Percentiles rank a stretch among this genome's conserved stretches.
phyloP scores from a whole-genome alignment of 495 filamentous ascomycete genomes.

The Trichoderma erinaceum region DNA sequence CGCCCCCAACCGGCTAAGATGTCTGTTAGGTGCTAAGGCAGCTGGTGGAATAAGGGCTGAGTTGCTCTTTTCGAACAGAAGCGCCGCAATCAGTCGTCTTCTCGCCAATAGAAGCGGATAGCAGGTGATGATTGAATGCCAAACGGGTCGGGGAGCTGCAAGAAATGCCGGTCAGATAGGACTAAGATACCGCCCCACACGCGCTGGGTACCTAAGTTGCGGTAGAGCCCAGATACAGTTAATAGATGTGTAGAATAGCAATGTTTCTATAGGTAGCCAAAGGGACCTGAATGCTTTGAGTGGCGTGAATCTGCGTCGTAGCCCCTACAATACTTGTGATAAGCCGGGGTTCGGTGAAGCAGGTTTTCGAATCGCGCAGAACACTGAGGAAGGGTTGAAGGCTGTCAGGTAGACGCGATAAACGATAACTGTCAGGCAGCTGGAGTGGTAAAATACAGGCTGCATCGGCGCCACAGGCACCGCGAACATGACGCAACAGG shows the following conservation, averaged over 20 bases:
- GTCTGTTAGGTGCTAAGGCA: neutral
- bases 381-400: too few relatives aligned
- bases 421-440: neutral
- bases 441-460: neutral
- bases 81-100: neutral
- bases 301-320: too few relatives aligned
- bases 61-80: neutral
- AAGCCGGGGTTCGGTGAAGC: too few relatives aligned
- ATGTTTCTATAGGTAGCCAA: too few relatives aligned
- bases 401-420: neutral
- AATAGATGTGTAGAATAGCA: too few relatives aligned
- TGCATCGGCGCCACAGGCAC: neutral
- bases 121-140: neutral
- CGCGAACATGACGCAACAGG: conserved; percentile 7
- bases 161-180: conserved; percentile 6
- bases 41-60: neutral
- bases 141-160: neutral
- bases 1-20: neutral
- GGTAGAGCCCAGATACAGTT: too few relatives aligned
- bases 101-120: neutral
- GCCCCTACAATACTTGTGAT: too few relatives aligned
- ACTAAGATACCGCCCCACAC: neutral
- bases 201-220: too few relatives aligned
- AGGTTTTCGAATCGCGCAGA: too few relatives aligned
- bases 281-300: too few relatives aligned